Evolutionary conservation across 257 asterid genomes (phyloP).

Genomic region (Petunia axillaris): DNA sequence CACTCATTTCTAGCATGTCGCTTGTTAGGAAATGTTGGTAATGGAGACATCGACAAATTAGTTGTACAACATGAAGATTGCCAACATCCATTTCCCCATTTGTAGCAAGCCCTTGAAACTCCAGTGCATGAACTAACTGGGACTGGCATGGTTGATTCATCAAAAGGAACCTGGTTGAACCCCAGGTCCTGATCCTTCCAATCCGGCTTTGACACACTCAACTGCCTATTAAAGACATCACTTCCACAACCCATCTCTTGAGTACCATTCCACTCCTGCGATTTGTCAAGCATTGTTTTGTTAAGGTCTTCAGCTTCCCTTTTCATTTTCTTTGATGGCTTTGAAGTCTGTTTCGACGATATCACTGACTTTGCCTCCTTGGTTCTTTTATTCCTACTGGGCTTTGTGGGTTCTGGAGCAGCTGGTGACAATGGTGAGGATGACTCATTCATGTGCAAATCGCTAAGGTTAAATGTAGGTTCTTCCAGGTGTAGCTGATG

Average conservation of each 20-base stretch:
- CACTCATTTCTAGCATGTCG: slow-evolving; percentile 98
- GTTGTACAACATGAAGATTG: slow-evolving; percentile 94
- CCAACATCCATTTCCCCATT: slow-evolving; percentile 99
- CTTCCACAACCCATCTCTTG: slow-evolving; percentile 38
- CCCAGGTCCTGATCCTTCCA: slow-evolving; percentile 97
- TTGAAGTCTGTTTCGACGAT: slow-evolving; percentile 47
- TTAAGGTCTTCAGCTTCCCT: slow-evolving; percentile 63
- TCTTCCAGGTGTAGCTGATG: slow-evolving; percentile 59
- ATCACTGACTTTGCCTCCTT: slow-evolving; percentile 60
- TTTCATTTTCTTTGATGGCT: slow-evolving; percentile 60
- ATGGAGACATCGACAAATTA: slow-evolving; percentile 81
- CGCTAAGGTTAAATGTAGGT: slow-evolving; percentile 49
- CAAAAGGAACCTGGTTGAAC: slow-evolving; percentile 86
- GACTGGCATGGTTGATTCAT: slow-evolving; percentile 89
- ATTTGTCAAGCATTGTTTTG: slow-evolving; percentile 42
- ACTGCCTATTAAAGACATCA: slow-evolving; percentile 42
- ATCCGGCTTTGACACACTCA: slow-evolving; percentile 47
- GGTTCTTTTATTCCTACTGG: slow-evolving; percentile 63
- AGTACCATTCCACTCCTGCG: slow-evolving; percentile 49
- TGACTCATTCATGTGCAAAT: slow-evolving; percentile 46
- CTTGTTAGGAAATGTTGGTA: slow-evolving; percentile 92
- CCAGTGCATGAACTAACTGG: slow-evolving; percentile 98
- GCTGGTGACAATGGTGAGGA: slow-evolving; percentile 50
- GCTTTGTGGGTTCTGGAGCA: slow-evolving; percentile 61
- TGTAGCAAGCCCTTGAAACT: slow-evolving; percentile 81